Base-by-base conservation (phyloP, 495 filamentous ascomycete species). In the Aspergillus saccharolyticus region DNA sequence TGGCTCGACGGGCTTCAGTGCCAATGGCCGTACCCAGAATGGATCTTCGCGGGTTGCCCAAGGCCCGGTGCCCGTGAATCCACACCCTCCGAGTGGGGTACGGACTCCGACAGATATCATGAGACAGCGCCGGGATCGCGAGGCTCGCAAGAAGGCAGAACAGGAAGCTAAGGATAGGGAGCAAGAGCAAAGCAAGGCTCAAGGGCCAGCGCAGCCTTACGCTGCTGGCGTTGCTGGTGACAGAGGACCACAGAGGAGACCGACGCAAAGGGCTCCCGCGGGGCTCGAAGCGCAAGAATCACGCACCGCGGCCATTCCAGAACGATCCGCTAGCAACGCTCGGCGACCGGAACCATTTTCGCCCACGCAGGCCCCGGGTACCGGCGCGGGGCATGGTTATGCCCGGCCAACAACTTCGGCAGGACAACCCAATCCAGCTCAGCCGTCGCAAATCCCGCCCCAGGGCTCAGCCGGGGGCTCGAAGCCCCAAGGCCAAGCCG, bases 51-150 rank as follows among this genome's bases (percentile, higher is more conserved):
- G 79, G 33, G 60, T 71, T n/a, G 63, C 74, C 39, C 72, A 76
- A 49, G 75, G 75, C 65, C 70, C 80, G 63, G 64, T 79, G 45
- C 76, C 76, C 19, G 78, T 77, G 24, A 71, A 76, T 39, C 63
- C 74, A 14, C 69, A 76, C 42, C 61, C 69, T 15, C 70, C 77
- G 1, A 76, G 72, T 61, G 76, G 77, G 33, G 69, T 80, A 45
- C 68, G 74, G 21, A 81, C 79, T 42, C 89, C 89, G 21, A 84
- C 84, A 25, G 83, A 88, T 62, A 88, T 92, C 44, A 90, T 91
- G 88, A 81, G 84, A 63, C 82, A 88, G 62, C 84, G 88, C 54
- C 71, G 71, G 51, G 82, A 82, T 58, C 80, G 87, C 42, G 87
- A 91, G 67, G 87, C 86, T 18, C 74, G 83, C 54, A 80, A 77